Base-by-base conservation (phyloP, 2,329 filamentous ascomycete genomes). In the Neonectria neomacrospora region DNA sequence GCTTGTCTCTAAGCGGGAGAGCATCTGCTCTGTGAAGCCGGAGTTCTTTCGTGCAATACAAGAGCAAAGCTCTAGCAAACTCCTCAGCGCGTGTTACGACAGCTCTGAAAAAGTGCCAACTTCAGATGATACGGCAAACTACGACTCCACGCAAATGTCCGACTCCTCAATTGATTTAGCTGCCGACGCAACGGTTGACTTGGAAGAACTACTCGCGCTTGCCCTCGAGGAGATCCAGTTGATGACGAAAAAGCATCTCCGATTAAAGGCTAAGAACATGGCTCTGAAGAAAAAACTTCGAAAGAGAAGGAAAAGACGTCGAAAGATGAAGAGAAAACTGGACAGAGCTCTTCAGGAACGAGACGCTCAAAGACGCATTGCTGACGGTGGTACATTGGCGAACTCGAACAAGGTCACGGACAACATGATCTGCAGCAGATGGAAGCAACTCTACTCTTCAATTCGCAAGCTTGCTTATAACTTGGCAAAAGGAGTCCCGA, bases 371-470 rank as follows among this genome's bases (percentile, higher is more conserved):
- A 61, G 50, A 1, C 26, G 54, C 0, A 44, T 63, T 0, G 37
- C 26, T 0, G 48, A 52, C 0, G 45, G 54, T 0, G 51, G 26
- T 0, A 2, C 14, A 3, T 5, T 71, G 0, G 68, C 60, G 18
- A 63, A 67, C 7, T 45, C 64, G 0, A 3, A 9, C 0, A 74
- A 73, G 34, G 1, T 26, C 14, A 61, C 63, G 0, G 73, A 74
- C 3, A 54, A 64, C 14, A 18, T 14, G 0, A 53, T 75, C 1
- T 2, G 5, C 1, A 37, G 28, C 8, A 54, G 65, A 4, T 75
- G 69, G 73, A 63, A 34, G 3, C 37, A 51, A 5, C 51, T 75
- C 5, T 1, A 9, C 3, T 74, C 68, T 28, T 70, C 64, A 14
- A 67, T 74, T 1, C 54, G 53, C 3, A 45, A 14, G 0, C 9